phyloP scores from a whole-genome alignment of 2,329 filamentous ascomycete species.

The Dactylellina leptospora region DNA sequence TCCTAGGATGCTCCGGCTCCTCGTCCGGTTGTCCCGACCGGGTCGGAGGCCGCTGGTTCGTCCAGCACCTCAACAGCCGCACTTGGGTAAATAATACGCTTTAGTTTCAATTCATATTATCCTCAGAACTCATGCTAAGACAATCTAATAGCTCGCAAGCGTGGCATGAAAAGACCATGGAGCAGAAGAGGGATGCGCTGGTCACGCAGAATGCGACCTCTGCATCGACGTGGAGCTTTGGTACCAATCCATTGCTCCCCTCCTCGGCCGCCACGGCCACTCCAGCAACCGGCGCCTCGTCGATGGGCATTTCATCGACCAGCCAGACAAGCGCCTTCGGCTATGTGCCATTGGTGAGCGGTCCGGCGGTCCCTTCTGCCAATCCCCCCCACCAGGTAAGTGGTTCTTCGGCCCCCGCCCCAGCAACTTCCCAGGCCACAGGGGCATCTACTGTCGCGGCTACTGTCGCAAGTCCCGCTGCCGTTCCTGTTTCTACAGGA shows the following conservation, averaged over 20 bases:
- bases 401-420: not conserved
- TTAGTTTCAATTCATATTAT: too few relatives aligned
- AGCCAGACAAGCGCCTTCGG: too few relatives aligned
- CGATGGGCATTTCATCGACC: too few relatives aligned
- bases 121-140: not conserved
- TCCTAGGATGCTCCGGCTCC: not conserved
- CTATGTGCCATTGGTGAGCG: not conserved
- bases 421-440: not conserved
- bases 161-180: not conserved
- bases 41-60: not conserved
- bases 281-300: too few relatives aligned
- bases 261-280: not conserved
- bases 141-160: not conserved
- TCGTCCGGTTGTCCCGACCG: not conserved
- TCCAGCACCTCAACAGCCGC: not conserved
- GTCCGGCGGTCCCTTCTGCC: not conserved
- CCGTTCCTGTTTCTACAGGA: not conserved
- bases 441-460: not conserved
- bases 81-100: not conserved
- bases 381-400: not conserved
- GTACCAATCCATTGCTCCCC: not conserved
- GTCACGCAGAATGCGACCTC: not conserved
- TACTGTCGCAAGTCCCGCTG: not conserved
- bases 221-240: constrained; percentile 1
- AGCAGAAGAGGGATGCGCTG: not conserved